These are phyloP conservation scores for Leccinum fibrillosum DNA, from an alignment of 768 basidiomycete species.

Conservation along the genomic window DNA sequence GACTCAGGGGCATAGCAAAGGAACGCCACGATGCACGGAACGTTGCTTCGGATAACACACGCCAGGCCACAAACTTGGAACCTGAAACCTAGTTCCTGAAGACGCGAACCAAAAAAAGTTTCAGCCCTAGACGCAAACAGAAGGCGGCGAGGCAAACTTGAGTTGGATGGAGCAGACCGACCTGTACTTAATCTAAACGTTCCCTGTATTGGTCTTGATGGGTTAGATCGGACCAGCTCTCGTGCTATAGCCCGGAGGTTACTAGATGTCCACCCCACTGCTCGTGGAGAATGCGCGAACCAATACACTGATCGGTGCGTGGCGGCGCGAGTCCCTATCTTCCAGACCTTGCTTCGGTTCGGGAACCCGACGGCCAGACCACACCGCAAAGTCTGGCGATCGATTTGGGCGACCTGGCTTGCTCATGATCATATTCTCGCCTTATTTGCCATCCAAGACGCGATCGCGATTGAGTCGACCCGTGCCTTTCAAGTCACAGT, in stretches of 20 bases:
- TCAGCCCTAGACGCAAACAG: neutral
- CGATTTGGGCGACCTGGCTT: neutral
- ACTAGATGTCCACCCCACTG: neutral
- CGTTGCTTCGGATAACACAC: neutral
- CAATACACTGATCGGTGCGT: neutral
- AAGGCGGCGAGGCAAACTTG: constrained; percentile 1
- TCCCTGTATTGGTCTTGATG: neutral
- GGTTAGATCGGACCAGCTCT: neutral
- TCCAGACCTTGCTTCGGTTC: neutral
- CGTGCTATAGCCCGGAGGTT: neutral
- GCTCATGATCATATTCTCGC: neutral
- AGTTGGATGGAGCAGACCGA: neutral
- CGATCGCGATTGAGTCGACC: neutral
- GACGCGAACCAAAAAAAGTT: neutral
- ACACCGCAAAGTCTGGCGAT: neutral
- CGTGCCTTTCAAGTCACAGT: too few species aligned
- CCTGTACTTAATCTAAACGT: neutral
- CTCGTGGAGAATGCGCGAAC: neutral
- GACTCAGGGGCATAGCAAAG: neutral
- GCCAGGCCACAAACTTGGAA: neutral
- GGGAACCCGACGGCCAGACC: neutral
- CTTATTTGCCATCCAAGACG: neutral
- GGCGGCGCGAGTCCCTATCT: neutral
- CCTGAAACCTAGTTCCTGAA: neutral
- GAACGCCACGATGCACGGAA: constrained; percentile 7